A percentile compares a stretch with the other conserved stretches of the same genome.
phyloP scores from a whole-genome alignment of 192 early-diverging fungal genomes.

The Haplosporangium gracile region DNA sequence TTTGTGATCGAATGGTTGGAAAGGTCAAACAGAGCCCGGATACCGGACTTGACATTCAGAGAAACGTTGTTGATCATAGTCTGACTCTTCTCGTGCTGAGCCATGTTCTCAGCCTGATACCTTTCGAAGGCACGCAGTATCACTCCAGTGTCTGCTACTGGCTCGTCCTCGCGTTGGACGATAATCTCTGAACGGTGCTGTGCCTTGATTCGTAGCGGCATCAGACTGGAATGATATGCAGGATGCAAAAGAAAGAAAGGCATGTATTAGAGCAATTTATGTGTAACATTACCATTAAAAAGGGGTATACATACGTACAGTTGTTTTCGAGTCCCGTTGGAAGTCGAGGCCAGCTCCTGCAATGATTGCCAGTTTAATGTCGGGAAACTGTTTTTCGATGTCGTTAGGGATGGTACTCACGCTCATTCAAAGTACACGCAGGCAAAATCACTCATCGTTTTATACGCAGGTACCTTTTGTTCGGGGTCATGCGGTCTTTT shows the following conservation, averaged over 20 bases:
- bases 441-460: too few species aligned
- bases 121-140: not conserved
- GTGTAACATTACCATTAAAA: too few species aligned
- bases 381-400: not conserved
- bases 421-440: too few species aligned
- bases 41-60: not conserved
- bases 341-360: not conserved
- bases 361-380: not conserved
- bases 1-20: not conserved
- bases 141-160: not conserved
- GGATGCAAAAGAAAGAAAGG: not conserved
- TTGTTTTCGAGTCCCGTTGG: not conserved
- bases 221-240: not conserved
- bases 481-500: too few species aligned
- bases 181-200: not conserved
- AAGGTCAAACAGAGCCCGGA: not conserved
- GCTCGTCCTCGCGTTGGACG: not conserved
- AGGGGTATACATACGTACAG: not conserved
- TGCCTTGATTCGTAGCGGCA: not conserved
- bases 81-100: not conserved
- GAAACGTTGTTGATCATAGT: not conserved
- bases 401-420: too few species aligned
- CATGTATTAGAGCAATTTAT: too few species aligned
- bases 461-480: too few species aligned
- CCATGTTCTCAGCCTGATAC: not conserved